Percentiles rank a stretch among this genome's conserved stretches.
Evolutionary conservation across 768 basidiomycete genomes (phyloP).

Genomic region (Tulasnella sp.): DNA sequence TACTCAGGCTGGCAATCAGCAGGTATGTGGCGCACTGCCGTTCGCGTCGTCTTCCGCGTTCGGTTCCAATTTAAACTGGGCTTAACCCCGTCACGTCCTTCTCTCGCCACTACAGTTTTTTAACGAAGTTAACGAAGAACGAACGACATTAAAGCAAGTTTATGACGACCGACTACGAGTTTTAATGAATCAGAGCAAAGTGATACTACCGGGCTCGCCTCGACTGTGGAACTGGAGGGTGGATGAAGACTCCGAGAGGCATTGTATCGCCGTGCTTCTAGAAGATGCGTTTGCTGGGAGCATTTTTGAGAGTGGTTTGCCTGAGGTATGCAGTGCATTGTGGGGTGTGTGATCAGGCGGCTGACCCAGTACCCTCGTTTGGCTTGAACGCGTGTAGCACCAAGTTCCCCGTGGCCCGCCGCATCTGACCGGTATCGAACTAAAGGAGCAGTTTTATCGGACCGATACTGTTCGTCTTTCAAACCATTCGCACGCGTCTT

Average conservation of each 20-base stretch:
- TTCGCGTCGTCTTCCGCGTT: neutral
- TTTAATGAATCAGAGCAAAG: slow-evolving; percentile 2
- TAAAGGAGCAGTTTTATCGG: neutral
- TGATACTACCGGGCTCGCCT: neutral
- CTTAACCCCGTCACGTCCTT: neutral
- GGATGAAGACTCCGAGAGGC: neutral
- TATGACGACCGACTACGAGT: neutral
- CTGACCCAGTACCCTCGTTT: neutral
- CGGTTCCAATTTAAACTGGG: neutral
- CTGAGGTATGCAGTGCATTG: neutral
- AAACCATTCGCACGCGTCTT: slow-evolving; percentile 1
- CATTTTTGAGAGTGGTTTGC: neutral
- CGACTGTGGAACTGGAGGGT: neutral
- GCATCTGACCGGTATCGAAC: neutral
- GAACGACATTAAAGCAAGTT: neutral
- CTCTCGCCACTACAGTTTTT: neutral
- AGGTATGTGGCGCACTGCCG: neutral
- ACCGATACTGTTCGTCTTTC: neutral
- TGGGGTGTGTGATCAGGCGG: neutral
- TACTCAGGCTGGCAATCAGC: neutral
- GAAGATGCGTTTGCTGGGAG: neutral
- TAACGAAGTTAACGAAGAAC: neutral
- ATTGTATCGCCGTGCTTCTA: neutral
- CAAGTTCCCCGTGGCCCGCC: neutral
- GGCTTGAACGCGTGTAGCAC: neutral